Percentiles rank a stretch among this genome's conserved stretches.
Evolutionary conservation across 495 filamentous ascomycete species (phyloP).

Genomic region (Xylaria venustula): DNA sequence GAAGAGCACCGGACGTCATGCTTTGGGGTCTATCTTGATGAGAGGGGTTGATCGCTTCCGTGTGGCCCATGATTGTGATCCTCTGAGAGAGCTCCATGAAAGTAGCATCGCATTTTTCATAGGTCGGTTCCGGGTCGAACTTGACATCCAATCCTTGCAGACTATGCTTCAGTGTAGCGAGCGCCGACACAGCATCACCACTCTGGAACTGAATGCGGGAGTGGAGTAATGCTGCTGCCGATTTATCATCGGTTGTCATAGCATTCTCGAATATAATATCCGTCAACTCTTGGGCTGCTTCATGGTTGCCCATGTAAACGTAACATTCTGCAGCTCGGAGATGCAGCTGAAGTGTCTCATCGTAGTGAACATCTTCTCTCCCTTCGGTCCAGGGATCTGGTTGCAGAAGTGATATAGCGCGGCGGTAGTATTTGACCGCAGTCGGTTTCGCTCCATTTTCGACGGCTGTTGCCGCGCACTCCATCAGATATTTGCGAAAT

Average conservation of each 20-base stretch:
- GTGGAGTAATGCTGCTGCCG: slow-evolving; percentile 73
- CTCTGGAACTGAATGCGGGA: slow-evolving; percentile 71
- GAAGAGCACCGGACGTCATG: slow-evolving; percentile 67
- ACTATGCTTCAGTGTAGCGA: slow-evolving; percentile 65
- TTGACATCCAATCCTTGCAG: slow-evolving; percentile 64
- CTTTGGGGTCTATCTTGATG: slow-evolving; percentile 53
- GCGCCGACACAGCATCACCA: slow-evolving; percentile 66
- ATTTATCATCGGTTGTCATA: slow-evolving; percentile 68
- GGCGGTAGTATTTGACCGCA: slow-evolving; percentile 73
- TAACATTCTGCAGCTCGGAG: slow-evolving; percentile 77
- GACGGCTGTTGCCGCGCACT: slow-evolving; percentile 70
- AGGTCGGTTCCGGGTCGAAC: slow-evolving; percentile 63
- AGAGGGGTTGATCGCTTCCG: slow-evolving; percentile 52
- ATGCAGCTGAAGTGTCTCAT: slow-evolving; percentile 77
- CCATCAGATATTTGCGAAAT: slow-evolving; percentile 71
- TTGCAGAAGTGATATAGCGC: slow-evolving; percentile 75
- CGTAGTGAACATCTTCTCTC: slow-evolving; percentile 70
- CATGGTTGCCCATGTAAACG: slow-evolving; percentile 68
- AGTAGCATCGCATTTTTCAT: slow-evolving; percentile 70
- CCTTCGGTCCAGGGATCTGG: slow-evolving; percentile 72
- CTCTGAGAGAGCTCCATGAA: slow-evolving; percentile 61
- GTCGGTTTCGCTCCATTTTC: slow-evolving; percentile 78
- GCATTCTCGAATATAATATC: slow-evolving; percentile 63
- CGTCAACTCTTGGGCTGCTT: slow-evolving; percentile 63
- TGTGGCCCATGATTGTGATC: slow-evolving; percentile 59